These are phyloP conservation scores for Candida sonorensis DNA, from an alignment of 805 yeast species.

Conservation along the genomic window DNA sequence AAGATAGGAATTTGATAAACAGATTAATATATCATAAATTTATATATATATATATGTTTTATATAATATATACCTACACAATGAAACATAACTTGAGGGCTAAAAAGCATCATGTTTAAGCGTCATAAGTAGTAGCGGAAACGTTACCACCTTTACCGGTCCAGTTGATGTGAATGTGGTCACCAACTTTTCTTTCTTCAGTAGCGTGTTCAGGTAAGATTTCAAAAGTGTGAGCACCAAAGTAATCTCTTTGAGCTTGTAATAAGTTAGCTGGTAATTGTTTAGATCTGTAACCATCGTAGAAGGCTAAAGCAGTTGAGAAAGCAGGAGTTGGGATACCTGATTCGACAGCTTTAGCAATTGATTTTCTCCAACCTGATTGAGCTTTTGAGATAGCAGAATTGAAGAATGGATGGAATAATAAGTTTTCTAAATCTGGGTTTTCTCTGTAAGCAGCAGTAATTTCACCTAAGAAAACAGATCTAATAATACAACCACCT, in stretches of 20 bases:
- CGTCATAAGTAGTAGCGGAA: slow-evolving; percentile 90
- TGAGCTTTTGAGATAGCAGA: slow-evolving; percentile 91
- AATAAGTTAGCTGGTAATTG: slow-evolving; percentile 94
- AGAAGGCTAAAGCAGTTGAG: slow-evolving; percentile 94
- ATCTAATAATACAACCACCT: slow-evolving; percentile 99
- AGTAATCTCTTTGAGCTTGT: slow-evolving; percentile 99
- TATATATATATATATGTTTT: background rate
- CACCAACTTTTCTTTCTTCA: slow-evolving; percentile 68
- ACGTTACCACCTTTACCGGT: slow-evolving; percentile 98
- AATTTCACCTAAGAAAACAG: slow-evolving; percentile 95
- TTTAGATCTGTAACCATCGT: slow-evolving; percentile 97
- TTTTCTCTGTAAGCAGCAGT: slow-evolving; percentile 91
- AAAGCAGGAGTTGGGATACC: slow-evolving; percentile 99
- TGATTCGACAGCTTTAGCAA: slow-evolving; percentile 66
- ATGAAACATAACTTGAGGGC: background rate
- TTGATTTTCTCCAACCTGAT: slow-evolving; percentile 88
- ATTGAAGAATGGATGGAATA: slow-evolving; percentile 92
- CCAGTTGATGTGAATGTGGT: slow-evolving; percentile 96
- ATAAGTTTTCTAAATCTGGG: slow-evolving; percentile 91
- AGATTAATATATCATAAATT: too few relatives aligned
- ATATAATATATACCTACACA: background rate
- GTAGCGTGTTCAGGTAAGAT: slow-evolving; percentile 83
- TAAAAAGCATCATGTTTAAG: slow-evolving; percentile 38
- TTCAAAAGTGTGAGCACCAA: slow-evolving; percentile 98
- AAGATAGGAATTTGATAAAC: too few relatives aligned